These are phyloP conservation scores for Camelina neglecta DNA, from an alignment of 345 rosid species.

Conservation along the genomic window DNA sequence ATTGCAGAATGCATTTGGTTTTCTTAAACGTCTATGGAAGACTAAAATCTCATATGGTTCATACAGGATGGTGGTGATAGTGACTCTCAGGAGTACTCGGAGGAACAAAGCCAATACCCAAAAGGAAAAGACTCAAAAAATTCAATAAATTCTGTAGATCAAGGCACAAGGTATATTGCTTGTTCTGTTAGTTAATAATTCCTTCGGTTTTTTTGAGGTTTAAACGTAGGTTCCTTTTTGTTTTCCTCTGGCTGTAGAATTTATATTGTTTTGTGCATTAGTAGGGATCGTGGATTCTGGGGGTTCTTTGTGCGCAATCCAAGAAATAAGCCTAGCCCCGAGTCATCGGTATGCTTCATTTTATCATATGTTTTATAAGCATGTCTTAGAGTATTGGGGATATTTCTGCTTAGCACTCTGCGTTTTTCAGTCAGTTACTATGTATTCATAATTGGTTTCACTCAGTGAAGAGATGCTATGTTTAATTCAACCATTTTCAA, in stretches of 20 bases:
- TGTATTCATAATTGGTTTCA: conserved; percentile 10
- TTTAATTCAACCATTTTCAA: conserved; percentile 14
- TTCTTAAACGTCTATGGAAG: conserved; percentile 4
- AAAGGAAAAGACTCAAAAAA: conserved; percentile 52
- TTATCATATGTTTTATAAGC: conserved; percentile 9
- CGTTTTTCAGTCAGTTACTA: conserved; percentile 13
- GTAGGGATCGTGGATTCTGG: conserved; percentile 68
- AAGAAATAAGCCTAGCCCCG: conserved; percentile 49
- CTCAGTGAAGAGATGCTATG: conserved; percentile 19
- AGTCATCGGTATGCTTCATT: conserved; percentile 43
- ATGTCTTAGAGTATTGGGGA: not conserved
- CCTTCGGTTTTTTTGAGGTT: conserved; percentile 15
- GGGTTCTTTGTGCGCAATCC: conserved; percentile 53
- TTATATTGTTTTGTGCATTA: conserved; percentile 29
- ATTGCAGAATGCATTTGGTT: conserved; percentile 25
- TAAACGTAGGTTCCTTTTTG: conserved; percentile 3
- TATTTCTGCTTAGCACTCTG: conserved; percentile 3
- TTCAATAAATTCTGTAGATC: conserved; percentile 44
- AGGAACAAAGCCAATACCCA: conserved; percentile 51
- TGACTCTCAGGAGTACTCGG: conserved; percentile 50
- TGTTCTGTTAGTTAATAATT: conserved; percentile 18
- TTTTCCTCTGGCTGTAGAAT: conserved; percentile 36
- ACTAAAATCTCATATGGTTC: conserved; percentile 41
- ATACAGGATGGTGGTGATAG: conserved; percentile 68
- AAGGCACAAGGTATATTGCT: conserved; percentile 56